A percentile compares a stretch with the other conserved stretches of the same genome.
These are phyloP conservation scores for Cutaneotrichosporon curvatum DNA, from an alignment of 1,284 basidiomycete species.

Conservation along the genomic window DNA sequence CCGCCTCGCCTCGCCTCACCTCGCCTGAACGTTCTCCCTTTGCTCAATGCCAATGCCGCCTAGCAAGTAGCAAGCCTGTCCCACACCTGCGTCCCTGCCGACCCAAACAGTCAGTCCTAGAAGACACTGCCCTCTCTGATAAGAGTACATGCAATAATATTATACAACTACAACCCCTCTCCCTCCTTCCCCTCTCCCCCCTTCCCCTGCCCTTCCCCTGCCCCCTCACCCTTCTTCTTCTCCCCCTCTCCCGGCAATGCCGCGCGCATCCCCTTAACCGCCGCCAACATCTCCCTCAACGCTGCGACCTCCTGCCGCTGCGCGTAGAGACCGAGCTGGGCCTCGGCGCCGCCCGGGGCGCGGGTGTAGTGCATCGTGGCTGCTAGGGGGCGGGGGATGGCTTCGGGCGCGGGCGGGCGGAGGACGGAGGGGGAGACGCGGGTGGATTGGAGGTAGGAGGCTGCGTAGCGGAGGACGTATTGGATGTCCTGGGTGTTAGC, in stretches of 20 bases:
- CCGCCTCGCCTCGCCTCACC: too few species aligned
- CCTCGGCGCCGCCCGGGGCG: conserved; percentile 1
- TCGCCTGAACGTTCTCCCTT: too few species aligned
- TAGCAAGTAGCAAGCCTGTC: too few species aligned
- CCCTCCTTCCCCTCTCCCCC: not conserved
- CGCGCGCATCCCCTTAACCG: conserved; percentile 11
- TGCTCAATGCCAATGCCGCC: too few species aligned
- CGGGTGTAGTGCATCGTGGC: conserved; percentile 9
- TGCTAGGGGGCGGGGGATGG: conserved; percentile 26
- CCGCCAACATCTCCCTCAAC: conserved; percentile 27
- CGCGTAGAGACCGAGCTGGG: conserved; percentile 37
- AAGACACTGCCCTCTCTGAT: too few species aligned
- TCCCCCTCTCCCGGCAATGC: conserved; percentile 1
- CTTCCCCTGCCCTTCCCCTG: not conserved
- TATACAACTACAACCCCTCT: not conserved
- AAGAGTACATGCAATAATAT: not conserved
- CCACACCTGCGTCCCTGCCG: too few species aligned
- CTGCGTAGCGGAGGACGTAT: conserved; percentile 40
- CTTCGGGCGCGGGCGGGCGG: conserved; percentile 22
- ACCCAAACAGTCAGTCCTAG: too few species aligned
- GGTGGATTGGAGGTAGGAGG: conserved; percentile 38
- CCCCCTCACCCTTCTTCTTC: not conserved
- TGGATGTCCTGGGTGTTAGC: conserved; percentile 36
- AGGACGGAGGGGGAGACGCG: conserved; percentile 28
- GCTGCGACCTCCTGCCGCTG: conserved; percentile 29